phyloP scores from a whole-genome alignment of 2,329 filamentous ascomycete species.

The Tolypocladium pustulatum region DNA sequence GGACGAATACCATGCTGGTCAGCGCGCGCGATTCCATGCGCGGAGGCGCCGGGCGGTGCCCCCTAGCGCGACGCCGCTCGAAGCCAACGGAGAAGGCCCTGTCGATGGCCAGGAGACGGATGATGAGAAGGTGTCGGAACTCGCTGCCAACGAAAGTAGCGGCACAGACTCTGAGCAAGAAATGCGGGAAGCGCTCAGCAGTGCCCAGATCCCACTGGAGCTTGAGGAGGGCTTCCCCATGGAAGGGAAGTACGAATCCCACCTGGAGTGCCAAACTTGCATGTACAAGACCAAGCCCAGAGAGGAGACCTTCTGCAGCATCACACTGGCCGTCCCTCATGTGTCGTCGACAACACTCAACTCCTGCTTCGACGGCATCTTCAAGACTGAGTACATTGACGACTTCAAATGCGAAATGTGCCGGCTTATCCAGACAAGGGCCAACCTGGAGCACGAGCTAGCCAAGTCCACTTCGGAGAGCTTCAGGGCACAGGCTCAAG shows the following conservation, averaged over 20 bases:
- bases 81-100: not conserved
- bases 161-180: slow-evolving; percentile 2
- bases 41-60: slow-evolving; percentile 17
- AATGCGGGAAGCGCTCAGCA: slow-evolving; percentile 5
- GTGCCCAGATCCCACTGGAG: slow-evolving; percentile 21
- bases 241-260: slow-evolving; percentile 86
- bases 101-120: slow-evolving; percentile 11
- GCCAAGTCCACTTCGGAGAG: slow-evolving; percentile 40
- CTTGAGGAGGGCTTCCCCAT: slow-evolving; percentile 74
- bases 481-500: slow-evolving; percentile 39
- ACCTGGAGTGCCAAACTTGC: slow-evolving; percentile 86
- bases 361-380: slow-evolving; percentile 82
- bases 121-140: not conserved
- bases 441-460: slow-evolving; percentile 50
- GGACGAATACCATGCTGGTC: slow-evolving; percentile 86
- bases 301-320: slow-evolving; percentile 76
- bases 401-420: slow-evolving; percentile 96
- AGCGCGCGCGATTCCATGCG: slow-evolving; percentile 56
- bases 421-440: slow-evolving; percentile 68
- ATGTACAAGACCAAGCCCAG: slow-evolving; percentile 80
- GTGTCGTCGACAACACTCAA: slow-evolving; percentile 70
- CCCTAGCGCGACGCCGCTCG: not conserved
- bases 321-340: slow-evolving; percentile 87
- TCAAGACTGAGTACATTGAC: slow-evolving; percentile 93
- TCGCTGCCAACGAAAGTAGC: not conserved